Conservation (phyloP, 345 rosid genomes). For the Barbarea vulgaris region DNA sequence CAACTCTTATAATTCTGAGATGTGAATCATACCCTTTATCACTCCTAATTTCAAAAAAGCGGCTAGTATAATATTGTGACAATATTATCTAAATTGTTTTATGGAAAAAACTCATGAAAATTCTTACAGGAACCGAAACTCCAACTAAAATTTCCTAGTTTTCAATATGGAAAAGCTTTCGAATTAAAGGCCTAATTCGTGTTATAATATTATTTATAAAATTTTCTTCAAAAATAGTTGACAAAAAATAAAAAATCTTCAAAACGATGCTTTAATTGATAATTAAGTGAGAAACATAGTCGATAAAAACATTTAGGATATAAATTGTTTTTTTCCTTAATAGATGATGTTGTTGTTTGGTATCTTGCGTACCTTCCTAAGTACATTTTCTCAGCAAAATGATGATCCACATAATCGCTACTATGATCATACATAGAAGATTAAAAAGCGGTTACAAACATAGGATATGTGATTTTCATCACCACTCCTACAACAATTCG, state of each 20-base stretch:
- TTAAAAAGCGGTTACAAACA: too few relatives aligned
- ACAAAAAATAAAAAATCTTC: neutral
- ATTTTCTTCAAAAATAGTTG: neutral
- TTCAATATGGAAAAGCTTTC: neutral
- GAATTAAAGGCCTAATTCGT: neutral
- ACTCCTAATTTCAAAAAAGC: neutral
- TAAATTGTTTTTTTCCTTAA: neutral
- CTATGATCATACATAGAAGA: too few relatives aligned
- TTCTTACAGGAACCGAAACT: neutral
- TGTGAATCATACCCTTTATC: neutral
- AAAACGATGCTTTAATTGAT: neutral
- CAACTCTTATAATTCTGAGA: neutral
- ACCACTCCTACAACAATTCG: too few relatives aligned
- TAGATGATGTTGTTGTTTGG: too few relatives aligned
- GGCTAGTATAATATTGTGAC: neutral
- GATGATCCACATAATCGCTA: too few relatives aligned
- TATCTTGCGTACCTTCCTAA: too few relatives aligned
- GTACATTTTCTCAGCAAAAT: too few relatives aligned
- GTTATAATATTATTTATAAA: neutral
- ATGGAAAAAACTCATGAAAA: neutral
- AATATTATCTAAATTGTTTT: neutral
- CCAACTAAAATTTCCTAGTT: neutral
- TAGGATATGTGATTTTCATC: too few relatives aligned
- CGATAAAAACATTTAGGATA: neutral
- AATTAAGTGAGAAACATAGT: neutral